Conservation (phyloP, 805 yeast genomes). For the Ogataea philodendri region DNA sequence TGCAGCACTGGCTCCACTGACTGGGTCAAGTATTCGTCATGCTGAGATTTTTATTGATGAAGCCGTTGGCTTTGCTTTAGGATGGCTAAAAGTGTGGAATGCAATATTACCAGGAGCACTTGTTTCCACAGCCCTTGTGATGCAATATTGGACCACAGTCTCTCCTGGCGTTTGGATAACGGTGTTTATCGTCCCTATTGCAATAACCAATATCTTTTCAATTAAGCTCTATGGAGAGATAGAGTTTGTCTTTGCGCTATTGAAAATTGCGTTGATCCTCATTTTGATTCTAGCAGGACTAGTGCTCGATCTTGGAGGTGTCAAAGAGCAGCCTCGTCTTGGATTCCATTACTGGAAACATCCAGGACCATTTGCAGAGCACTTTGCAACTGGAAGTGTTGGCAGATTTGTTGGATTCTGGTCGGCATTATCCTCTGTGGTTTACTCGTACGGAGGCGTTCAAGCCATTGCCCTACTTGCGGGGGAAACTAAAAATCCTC, state of each 20-base stretch:
- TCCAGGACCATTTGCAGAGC: constrained; percentile 44
- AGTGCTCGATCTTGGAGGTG: constrained; percentile 60
- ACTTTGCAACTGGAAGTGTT: constrained; percentile 44
- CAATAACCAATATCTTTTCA: constrained; percentile 45
- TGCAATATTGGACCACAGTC: constrained; percentile 54
- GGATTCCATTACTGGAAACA: constrained; percentile 40
- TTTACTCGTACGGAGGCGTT: constrained; percentile 55
- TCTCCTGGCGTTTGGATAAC: constrained; percentile 56
- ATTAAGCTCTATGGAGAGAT: constrained; percentile 46
- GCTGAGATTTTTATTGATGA: constrained; percentile 34
- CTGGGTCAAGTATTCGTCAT: constrained; percentile 50
- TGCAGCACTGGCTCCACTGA: constrained; percentile 54
- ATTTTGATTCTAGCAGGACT: constrained; percentile 54
- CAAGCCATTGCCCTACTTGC: constrained; percentile 34
- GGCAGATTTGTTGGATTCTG: constrained; percentile 44
- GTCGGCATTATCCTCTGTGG: constrained; percentile 55
- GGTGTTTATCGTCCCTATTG: constrained; percentile 45
- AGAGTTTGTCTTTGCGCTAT: constrained; percentile 58
- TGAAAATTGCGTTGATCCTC: constrained; percentile 59
- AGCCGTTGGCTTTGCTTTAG: constrained; percentile 56
- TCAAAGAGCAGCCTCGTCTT: constrained; percentile 41
- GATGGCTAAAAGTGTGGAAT: constrained; percentile 44
- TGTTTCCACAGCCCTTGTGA: constrained; percentile 56
- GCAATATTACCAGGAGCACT: no score
- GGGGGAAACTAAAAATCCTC: constrained; percentile 24